Conservation (phyloP, 139 green algal genomes). For the Chlamydomonas incerta region DNA sequence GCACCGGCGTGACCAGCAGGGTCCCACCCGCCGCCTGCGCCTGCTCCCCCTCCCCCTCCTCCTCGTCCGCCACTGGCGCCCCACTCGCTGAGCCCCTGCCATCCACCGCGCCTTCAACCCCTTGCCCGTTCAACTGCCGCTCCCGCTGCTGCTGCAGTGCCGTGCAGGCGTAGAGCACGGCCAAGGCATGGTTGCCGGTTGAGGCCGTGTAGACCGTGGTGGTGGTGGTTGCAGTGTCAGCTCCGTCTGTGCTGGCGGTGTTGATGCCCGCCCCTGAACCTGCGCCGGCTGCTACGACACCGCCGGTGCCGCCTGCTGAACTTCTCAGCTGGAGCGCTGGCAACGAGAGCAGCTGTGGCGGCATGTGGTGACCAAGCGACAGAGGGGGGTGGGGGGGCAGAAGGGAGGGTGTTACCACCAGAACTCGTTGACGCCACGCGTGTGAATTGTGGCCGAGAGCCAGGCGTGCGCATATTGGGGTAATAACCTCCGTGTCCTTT, state of each 20-base stretch:
- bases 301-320: too few relatives aligned
- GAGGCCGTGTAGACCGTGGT: slow-evolving; percentile 56
- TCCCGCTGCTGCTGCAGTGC: not conserved
- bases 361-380: too few relatives aligned
- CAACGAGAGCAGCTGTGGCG: not conserved
- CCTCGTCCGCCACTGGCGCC: not conserved
- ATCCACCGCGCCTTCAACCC: not conserved
- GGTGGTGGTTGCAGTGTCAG: not conserved
- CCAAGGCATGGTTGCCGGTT: slow-evolving; percentile 78
- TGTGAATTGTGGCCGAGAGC: too few relatives aligned
- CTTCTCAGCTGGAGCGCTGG: too few relatives aligned
- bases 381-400: too few relatives aligned
- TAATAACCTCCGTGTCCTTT: too few relatives aligned
- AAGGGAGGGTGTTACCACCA: too few relatives aligned
- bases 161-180: slow-evolving; percentile 64
- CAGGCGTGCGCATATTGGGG: too few relatives aligned
- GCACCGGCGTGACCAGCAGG: not conserved
- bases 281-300: too few relatives aligned
- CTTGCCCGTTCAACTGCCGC: not conserved
- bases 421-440: too few relatives aligned
- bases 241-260: not conserved
- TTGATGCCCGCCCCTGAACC: too few relatives aligned
- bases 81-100: not conserved
- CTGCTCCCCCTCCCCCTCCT: not conserved
- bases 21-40: too few relatives aligned